Evolutionary conservation across 768 basidiomycete genomes (phyloP).

Genomic region (Auriculariales sp.): DNA sequence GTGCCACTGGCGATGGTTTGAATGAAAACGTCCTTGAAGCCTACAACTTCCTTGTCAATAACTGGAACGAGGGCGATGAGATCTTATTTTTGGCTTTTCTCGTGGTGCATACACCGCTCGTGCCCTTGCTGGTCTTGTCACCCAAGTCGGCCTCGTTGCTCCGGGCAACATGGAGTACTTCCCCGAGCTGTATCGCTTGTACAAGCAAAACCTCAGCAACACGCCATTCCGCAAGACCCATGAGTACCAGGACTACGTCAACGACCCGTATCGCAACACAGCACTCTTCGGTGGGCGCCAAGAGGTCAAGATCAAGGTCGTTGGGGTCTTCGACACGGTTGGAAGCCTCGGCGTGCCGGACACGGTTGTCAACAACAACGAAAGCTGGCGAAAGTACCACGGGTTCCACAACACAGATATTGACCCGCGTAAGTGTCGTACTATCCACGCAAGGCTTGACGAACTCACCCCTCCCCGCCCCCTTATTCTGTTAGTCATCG

Average conservation of each 20-base stretch:
- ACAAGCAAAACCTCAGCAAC: slow-evolving; percentile 2
- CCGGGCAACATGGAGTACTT: slow-evolving; percentile 5
- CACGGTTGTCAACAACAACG: neutral
- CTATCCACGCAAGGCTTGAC: neutral
- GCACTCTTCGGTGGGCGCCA: slow-evolving; percentile 8
- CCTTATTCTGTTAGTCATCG: slow-evolving; percentile 10
- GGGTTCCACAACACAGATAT: neutral
- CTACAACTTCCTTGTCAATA: slow-evolving; percentile 8
- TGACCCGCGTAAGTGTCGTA: neutral
- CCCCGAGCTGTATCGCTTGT: slow-evolving; percentile 6
- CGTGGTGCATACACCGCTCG: slow-evolving; percentile 10
- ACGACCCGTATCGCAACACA: neutral
- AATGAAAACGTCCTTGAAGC: slow-evolving; percentile 3
- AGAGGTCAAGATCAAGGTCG: slow-evolving; percentile 14
- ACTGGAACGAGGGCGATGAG: slow-evolving; percentile 10
- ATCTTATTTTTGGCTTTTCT: slow-evolving; percentile 9
- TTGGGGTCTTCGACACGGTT: slow-evolving; percentile 4
- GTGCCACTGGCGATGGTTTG: too few relatives aligned
- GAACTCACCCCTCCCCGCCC: neutral
- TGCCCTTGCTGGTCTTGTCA: slow-evolving; percentile 6
- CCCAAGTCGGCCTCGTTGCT: slow-evolving; percentile 11
- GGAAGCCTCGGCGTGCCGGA: slow-evolving; percentile 12
- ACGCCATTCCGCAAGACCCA: neutral
- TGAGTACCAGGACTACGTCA: neutral
- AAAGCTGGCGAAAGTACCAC: neutral